Percentiles rank a stretch among this genome's conserved stretches.
These are phyloP conservation scores for Leccinum pseudoinsigne DNA, from an alignment of 1,284 basidiomycete genomes.

Conservation along the genomic window DNA sequence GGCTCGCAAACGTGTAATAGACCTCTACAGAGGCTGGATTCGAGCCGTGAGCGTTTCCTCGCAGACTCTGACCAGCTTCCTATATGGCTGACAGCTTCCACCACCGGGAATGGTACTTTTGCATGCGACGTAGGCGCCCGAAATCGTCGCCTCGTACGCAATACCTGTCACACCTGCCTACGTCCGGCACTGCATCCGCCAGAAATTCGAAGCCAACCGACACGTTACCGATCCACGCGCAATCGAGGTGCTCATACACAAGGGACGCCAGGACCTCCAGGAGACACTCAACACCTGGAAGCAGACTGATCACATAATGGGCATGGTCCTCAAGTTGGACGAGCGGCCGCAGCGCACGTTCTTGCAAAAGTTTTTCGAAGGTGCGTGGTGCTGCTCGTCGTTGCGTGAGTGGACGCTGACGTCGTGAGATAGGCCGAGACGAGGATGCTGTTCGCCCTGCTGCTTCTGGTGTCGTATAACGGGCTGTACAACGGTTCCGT, in stretches of 20 bases:
- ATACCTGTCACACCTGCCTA: slow-evolving; percentile 83
- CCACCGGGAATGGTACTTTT: neutral
- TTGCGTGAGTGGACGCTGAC: slow-evolving; percentile 4
- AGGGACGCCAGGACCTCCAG: slow-evolving; percentile 89
- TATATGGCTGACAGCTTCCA: neutral
- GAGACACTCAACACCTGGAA: slow-evolving; percentile 97
- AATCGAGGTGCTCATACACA: slow-evolving; percentile 88
- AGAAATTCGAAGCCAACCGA: slow-evolving; percentile 87
- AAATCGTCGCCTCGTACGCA: slow-evolving; percentile 85
- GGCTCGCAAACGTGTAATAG: slow-evolving; percentile 69
- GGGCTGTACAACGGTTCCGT: neutral
- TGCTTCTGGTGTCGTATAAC: slow-evolving; percentile 43
- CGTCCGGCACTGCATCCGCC: slow-evolving; percentile 82
- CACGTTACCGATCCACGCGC: slow-evolving; percentile 82
- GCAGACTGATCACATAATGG: slow-evolving; percentile 75
- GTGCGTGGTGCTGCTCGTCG: slow-evolving; percentile 41
- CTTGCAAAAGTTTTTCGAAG: slow-evolving; percentile 85
- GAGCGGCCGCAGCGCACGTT: slow-evolving; percentile 64
- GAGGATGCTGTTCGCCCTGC: slow-evolving; percentile 55
- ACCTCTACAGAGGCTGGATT: slow-evolving; percentile 93
- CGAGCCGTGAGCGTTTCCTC: slow-evolving; percentile 64
- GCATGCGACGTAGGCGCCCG: slow-evolving; percentile 68
- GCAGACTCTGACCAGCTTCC: neutral
- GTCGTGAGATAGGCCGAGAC: slow-evolving; percentile 45
- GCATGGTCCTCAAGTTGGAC: slow-evolving; percentile 55